phyloP scores from a whole-genome alignment of 495 filamentous ascomycete genomes.

The Penicillium pulvis region DNA sequence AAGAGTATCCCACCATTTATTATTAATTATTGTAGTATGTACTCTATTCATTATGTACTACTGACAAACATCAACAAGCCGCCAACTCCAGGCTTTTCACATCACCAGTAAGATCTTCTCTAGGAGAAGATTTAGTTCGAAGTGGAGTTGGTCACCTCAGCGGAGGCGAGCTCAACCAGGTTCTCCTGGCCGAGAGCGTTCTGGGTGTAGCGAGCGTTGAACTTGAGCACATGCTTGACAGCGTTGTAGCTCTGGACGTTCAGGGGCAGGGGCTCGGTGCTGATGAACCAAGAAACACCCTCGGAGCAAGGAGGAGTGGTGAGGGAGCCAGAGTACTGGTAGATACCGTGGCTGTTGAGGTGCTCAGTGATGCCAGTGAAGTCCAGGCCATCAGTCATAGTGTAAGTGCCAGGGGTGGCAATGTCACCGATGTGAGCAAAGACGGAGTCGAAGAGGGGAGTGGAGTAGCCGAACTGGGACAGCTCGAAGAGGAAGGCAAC shows the following conservation, averaged over 20 bases:
- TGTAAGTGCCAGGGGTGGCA: slow-evolving; percentile 52
- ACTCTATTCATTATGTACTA: not conserved
- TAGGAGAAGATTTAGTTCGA: slow-evolving; percentile 5
- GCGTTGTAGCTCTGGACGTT: slow-evolving; percentile 54
- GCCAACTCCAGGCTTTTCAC: not conserved
- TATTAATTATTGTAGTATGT: not conserved
- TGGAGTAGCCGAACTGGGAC: slow-evolving; percentile 41
- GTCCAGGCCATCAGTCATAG: slow-evolving; percentile 55
- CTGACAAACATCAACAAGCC: not conserved
- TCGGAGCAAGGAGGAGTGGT: slow-evolving; percentile 72
- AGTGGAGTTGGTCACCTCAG: slow-evolving; percentile 3
- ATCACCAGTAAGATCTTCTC: not conserved
- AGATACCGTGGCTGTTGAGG: slow-evolving; percentile 51
- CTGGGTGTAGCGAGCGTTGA: slow-evolving; percentile 65
- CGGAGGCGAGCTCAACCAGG: slow-evolving; percentile 42
- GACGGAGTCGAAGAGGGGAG: slow-evolving; percentile 55
- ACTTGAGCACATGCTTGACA: slow-evolving; percentile 61
- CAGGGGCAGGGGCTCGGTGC: slow-evolving; percentile 51
- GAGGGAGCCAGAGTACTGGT: slow-evolving; percentile 62
- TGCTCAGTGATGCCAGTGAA: slow-evolving; percentile 56
- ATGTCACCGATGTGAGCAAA: slow-evolving; percentile 55
- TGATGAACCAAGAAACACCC: slow-evolving; percentile 59
- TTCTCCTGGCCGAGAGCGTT: slow-evolving; percentile 57
- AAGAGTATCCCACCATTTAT: not conserved
- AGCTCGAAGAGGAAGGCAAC: slow-evolving; percentile 63